Evolutionary conservation across 1,284 basidiomycete genomes (phyloP), one percentile per base, ranked within the genome.

Genomic region (Ceratobasidium sp.): DNA sequence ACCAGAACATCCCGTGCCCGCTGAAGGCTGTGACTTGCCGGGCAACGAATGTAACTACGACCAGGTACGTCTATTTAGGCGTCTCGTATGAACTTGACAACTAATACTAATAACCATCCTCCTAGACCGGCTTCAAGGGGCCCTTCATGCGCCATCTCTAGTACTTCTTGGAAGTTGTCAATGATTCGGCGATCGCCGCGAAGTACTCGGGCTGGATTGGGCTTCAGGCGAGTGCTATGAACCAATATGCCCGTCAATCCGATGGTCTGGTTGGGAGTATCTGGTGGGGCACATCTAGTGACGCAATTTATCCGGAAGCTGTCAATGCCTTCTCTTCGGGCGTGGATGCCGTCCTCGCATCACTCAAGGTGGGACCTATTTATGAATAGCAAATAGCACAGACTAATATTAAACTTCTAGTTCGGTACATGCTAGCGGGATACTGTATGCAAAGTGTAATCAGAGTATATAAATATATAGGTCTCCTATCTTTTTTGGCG

Each of bases 121-220:
- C n/a, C 35, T 56, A 56, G 54, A 38, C 27, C 27, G 54, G 54
- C 20, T 56, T 40, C 54, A 56, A 56, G 25, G 54, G 34, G 10
- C 52, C 38, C 20, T 56, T 56, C 22, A 56, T 56, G 54, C 54
- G 54, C 8, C 54, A 56, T 25, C 31, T 56, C 22, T 38, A 56
- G 34, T 56, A 58, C 31, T 58, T 58, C 56, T 27, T 58, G 20
- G 56, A 58, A 15, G 56, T 15, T 15, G 56, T 45, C 38, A 45
- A 45, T 15, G 56, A 58, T 40, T 17, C 40, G 10, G n/a, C 15
- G 12, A 38, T 58, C 20, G 45, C 56, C n/a, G 56, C 35, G n/a
- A 58, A 58, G 32, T 58, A 58, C 29, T 58, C 56, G 20, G 56
- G 45, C 27, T 58, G 56, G 56, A 58, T 58, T 58, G 56, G 56